Conservation (phyloP, 169 alveolate genomes). For the Eimeria falciformis region DNA sequence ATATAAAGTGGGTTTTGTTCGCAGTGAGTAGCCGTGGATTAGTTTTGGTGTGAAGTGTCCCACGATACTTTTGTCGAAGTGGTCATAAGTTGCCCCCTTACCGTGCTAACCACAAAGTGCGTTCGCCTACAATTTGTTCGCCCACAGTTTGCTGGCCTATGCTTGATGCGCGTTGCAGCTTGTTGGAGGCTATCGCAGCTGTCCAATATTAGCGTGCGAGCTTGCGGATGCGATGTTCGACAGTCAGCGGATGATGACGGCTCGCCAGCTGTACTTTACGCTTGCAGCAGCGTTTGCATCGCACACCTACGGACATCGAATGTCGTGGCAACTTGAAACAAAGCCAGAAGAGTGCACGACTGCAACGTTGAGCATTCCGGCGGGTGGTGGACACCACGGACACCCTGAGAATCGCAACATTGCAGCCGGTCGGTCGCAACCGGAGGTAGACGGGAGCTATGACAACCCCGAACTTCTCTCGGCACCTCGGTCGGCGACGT, state of each 20-base stretch:
- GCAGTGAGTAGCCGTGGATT: background rate
- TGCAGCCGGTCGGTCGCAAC: background rate
- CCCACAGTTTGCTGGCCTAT: background rate
- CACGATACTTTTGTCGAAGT: too few relatives aligned
- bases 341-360: slow-evolving; percentile 14
- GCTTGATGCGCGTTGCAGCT: slow-evolving; percentile 58
- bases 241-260: slow-evolving; percentile 73
- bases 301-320: slow-evolving; percentile 13
- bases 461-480: background rate
- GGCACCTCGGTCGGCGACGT: background rate
- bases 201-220: slow-evolving; percentile 77
- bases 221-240: slow-evolving; percentile 78
- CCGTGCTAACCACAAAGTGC: too few relatives aligned
- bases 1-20: slow-evolving; percentile 30
- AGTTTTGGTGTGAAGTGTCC: too few relatives aligned
- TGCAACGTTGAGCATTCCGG: background rate
- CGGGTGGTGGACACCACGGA: background rate
- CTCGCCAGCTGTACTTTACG: slow-evolving; percentile 77
- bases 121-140: too few relatives aligned
- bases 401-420: background rate
- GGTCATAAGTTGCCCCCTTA: too few relatives aligned
- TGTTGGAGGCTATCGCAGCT: slow-evolving; percentile 70
- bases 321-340: slow-evolving; percentile 63
- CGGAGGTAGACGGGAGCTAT: background rate
- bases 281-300: slow-evolving; percentile 69